Evolutionary conservation across 192 early-diverging fungal species (phyloP).

Genomic region (Phycomyces blakesleeanus): DNA sequence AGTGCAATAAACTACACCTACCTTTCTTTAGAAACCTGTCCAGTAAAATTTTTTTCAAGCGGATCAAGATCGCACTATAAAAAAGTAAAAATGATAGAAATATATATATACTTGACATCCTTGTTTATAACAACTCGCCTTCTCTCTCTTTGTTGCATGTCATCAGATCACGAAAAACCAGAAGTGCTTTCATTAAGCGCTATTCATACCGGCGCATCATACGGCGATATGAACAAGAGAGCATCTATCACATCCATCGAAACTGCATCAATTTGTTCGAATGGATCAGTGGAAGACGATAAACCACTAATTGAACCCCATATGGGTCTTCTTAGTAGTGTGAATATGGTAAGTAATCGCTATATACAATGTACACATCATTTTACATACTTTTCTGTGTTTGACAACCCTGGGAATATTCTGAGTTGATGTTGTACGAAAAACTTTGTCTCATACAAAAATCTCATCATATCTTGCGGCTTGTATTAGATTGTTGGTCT

Average conservation of each 20-base stretch:
- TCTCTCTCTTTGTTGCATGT: too few relatives aligned
- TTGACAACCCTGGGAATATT: neutral
- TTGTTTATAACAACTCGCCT: too few relatives aligned
- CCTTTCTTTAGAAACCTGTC: too few relatives aligned
- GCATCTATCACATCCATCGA: slow-evolving; percentile 11
- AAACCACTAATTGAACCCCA: slow-evolving; percentile 18
- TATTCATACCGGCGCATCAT: too few relatives aligned
- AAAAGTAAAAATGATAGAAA: too few relatives aligned
- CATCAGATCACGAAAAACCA: too few relatives aligned
- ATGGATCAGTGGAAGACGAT: neutral
- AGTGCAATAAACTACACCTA: too few relatives aligned
- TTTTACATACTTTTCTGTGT: neutral
- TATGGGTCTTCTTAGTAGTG: slow-evolving; percentile 31
- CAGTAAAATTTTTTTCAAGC: too few relatives aligned
- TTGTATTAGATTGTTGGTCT: slow-evolving; percentile 54
- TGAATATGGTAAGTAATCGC: slow-evolving; percentile 34
- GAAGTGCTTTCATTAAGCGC: too few relatives aligned
- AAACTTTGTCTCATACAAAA: neutral
- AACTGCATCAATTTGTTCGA: neutral
- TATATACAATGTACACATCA: neutral
- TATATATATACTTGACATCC: too few relatives aligned
- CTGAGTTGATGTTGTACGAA: neutral
- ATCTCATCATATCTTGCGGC: neutral
- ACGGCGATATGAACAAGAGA: neutral
- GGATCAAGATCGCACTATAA: too few relatives aligned